phyloP scores from a whole-genome alignment of 2,329 filamentous ascomycete genomes.

The Graphium sp. region DNA sequence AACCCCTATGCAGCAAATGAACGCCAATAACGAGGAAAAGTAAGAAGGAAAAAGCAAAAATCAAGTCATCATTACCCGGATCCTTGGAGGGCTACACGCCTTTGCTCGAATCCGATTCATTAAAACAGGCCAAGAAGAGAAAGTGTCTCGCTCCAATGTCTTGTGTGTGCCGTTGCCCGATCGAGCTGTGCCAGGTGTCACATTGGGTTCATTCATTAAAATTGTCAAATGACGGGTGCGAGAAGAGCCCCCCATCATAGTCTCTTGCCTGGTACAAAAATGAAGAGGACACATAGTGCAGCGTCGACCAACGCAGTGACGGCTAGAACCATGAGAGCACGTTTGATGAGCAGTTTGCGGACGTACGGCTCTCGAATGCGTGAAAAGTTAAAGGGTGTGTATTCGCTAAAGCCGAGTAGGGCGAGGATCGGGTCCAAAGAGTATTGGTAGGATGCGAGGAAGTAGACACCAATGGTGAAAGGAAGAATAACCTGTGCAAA shows the following conservation, averaged over 20 bases:
- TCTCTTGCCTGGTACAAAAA: slow-evolving; percentile 81
- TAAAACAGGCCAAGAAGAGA: no score
- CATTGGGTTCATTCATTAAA: no score
- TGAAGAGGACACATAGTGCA: slow-evolving; percentile 77
- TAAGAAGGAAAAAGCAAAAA: no score
- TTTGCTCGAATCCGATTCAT: no score
- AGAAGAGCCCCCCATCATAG: slow-evolving; percentile 29
- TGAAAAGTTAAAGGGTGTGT: slow-evolving; percentile 86
- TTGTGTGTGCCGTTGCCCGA: no score
- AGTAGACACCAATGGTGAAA: slow-evolving; percentile 82
- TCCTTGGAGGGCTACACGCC: no score
- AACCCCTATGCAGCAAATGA: no score
- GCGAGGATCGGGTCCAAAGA: slow-evolving; percentile 85
- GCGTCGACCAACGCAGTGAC: slow-evolving; percentile 64
- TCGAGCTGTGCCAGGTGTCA: no score
- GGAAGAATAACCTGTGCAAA: slow-evolving; percentile 51
- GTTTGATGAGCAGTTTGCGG: slow-evolving; percentile 66
- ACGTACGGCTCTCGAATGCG: slow-evolving; percentile 83
- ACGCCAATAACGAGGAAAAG: no score
- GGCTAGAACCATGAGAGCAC: slow-evolving; percentile 63
- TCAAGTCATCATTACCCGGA: no score
- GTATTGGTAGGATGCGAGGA: slow-evolving; percentile 84
- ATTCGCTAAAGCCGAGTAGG: slow-evolving; percentile 81
- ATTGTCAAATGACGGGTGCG: no score
- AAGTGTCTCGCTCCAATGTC: no score